Conservation (phyloP, 371 early-diverging fungal species). For the Chytridiales sp. region DNA sequence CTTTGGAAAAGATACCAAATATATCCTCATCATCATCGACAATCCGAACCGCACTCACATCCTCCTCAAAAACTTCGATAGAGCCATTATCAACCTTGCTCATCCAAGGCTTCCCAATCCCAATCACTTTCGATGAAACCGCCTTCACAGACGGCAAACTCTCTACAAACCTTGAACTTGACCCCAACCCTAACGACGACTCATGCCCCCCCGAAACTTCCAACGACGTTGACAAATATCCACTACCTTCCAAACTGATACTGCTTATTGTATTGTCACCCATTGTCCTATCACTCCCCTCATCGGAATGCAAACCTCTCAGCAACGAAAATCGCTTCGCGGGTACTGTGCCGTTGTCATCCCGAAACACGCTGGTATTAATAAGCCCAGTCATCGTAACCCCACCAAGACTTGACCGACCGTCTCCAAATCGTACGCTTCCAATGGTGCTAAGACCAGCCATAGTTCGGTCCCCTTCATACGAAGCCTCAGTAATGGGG, state of each 20-base stretch:
- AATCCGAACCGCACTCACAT: too few species aligned
- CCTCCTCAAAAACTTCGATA: too few species aligned
- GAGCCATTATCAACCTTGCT: too few species aligned
- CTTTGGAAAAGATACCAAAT: too few species aligned
- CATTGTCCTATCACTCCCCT: neutral
- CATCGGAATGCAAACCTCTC: neutral
- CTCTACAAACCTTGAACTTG: too few species aligned
- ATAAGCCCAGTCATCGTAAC: neutral
- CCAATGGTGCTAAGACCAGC: constrained; percentile 37
- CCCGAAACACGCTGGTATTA: neutral
- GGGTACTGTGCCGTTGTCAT: constrained; percentile 2
- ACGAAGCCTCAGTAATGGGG: constrained; percentile 40
- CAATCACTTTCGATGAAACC: too few species aligned
- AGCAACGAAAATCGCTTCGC: constrained; percentile 4
- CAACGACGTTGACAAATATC: constrained; percentile 10
- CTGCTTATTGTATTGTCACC: constrained; percentile 11
- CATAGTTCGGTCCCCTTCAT: constrained; percentile 26
- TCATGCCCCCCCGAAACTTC: too few species aligned
- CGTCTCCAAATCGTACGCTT: constrained; percentile 3
- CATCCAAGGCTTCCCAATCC: too few species aligned
- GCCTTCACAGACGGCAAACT: too few species aligned
- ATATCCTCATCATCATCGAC: too few species aligned
- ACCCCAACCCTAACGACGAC: too few species aligned
- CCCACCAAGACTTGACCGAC: constrained; percentile 4
- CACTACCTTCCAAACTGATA: constrained; percentile 12